phyloP scores from a whole-genome alignment of 805 yeast genomes.

The Cyberlindnera nakhonratchasimensis region DNA sequence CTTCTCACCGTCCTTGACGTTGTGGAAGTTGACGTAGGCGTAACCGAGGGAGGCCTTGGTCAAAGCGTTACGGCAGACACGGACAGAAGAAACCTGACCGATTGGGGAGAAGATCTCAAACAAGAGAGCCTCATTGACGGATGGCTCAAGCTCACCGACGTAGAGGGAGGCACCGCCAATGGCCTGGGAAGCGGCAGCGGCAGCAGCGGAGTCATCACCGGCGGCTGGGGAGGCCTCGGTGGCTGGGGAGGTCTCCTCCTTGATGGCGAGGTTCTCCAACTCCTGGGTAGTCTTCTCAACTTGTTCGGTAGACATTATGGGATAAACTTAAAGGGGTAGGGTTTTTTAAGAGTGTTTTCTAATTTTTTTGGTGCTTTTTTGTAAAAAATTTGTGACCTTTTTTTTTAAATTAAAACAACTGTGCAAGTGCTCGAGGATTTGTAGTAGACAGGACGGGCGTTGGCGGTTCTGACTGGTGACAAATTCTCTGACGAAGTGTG shows the following conservation, averaged over 20 bases:
- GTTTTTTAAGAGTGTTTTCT: constrained; percentile 18
- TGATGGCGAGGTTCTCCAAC: constrained; percentile 3
- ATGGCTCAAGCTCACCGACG: constrained; percentile 94
- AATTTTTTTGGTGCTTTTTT: constrained; percentile 25
- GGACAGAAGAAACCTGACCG: constrained; percentile 93
- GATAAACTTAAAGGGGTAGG: too few species aligned
- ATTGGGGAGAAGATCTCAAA: constrained; percentile 92
- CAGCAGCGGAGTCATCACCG: constrained; percentile 14
- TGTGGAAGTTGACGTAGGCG: constrained; percentile 96
- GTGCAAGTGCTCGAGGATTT: constrained; percentile 1
- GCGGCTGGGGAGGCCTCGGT: constrained; percentile 3
- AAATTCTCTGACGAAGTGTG: constrained; percentile 7
- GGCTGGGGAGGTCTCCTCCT: constrained; percentile 34
- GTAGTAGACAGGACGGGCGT: not conserved
- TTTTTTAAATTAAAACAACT: constrained; percentile 2
- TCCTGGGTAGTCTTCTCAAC: constrained; percentile 38
- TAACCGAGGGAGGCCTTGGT: constrained; percentile 96
- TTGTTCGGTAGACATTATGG: constrained; percentile 39
- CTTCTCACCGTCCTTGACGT: constrained; percentile 82
- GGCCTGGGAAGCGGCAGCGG: constrained; percentile 31
- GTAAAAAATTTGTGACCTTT: not conserved
- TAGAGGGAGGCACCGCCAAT: constrained; percentile 70
- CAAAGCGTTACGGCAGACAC: constrained; percentile 98
- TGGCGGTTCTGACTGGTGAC: not conserved
- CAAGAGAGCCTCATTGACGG: constrained; percentile 90